These are phyloP conservation scores for Lepiota venenata DNA, from an alignment of 768 basidiomycete species.

Conservation along the genomic window DNA sequence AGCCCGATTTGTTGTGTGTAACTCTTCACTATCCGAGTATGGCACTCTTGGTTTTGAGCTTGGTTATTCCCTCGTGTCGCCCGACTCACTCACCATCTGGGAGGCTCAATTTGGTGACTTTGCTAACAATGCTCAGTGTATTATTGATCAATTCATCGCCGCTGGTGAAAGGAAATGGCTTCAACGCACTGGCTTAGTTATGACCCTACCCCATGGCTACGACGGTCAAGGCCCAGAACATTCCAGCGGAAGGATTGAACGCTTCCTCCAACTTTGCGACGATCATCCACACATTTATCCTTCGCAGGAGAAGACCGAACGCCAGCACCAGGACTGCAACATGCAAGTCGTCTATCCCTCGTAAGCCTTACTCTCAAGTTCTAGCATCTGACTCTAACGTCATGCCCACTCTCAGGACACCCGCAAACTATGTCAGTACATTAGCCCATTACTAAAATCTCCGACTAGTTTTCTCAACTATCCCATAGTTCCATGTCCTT, in stretches of 20 bases:
- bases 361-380: conserved; percentile 38
- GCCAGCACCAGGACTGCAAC: conserved; percentile 99
- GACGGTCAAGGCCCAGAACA: conserved; percentile 99
- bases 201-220: conserved; percentile 92
- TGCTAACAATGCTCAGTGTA: conserved; percentile 95
- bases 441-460: conserved; percentile 15
- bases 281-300: conserved; percentile 95
- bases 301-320: conserved; percentile 80
- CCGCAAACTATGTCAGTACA: conserved; percentile 78
- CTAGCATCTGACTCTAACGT: conserved; percentile 2
- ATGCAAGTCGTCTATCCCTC: conserved; percentile 99
- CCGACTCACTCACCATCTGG: conserved; percentile 91
- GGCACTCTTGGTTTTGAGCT: conserved; percentile 96
- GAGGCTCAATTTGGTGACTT: conserved; percentile 99
- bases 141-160: conserved; percentile 98
- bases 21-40: conserved; percentile 95
- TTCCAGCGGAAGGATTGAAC: conserved; percentile 91
- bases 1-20: conserved; percentile 92
- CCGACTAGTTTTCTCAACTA: not conserved
- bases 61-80: conserved; percentile 97
- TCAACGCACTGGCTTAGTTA: conserved; percentile 86
- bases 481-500: conserved; percentile 76
- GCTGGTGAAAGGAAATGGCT: conserved; percentile 98
- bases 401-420: conserved; percentile 54
- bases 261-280: conserved; percentile 97